Base-by-base conservation (phyloP, 2,329 filamentous ascomycete genomes). In the Fusarium protoensiforme region DNA sequence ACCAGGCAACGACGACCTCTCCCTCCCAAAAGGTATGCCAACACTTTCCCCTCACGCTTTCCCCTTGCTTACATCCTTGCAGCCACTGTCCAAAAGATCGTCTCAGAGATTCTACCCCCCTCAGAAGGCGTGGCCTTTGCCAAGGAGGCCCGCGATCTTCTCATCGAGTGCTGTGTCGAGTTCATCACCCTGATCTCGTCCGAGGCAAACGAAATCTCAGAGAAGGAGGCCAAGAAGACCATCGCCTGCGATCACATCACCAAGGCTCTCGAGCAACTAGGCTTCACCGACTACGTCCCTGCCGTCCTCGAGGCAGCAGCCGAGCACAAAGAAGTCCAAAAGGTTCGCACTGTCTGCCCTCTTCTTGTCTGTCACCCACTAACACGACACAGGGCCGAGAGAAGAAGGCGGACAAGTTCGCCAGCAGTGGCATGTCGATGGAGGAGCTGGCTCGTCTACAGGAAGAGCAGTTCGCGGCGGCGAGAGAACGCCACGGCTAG, bases 171-270 rank as follows among this genome's bases (percentile, higher is more conserved):
- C 85, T 99, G 96, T 80, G 96, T 99, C 79, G 96, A 99, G 83
- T 99, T 99, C 83, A 98, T 99, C 83, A 98, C 96, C 20, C 90
- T 99, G 79, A 93, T 99, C 77, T 98, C 95, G n/a, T 97, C 94
- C 56, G 96, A 99, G 85, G 96, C 96, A 71, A 99, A 99, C 83
- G 96, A 99, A 79, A 99, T 99, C 74, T 97, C 95, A 14, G 96
- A 99, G 82, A 98, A 98, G 83, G 96, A 99, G 80, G 94, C 95
- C 58, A 99, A 99, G 87, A 99, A 99, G 89, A 99, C 96, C 5
- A 99, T 99, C 77, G 96, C 96, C 14, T 97, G 94, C 82, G 96
- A 99, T 79, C 96, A 99, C 85, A 97, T 99, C 78, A 97, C 96
- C 80, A 96, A 96, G 80, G 96, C 96, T 1, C 89, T 99, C 46